These are phyloP conservation scores for Chrysochromulina tobinii DNA, from an alignment of 78 protist species.

Conservation along the genomic window DNA sequence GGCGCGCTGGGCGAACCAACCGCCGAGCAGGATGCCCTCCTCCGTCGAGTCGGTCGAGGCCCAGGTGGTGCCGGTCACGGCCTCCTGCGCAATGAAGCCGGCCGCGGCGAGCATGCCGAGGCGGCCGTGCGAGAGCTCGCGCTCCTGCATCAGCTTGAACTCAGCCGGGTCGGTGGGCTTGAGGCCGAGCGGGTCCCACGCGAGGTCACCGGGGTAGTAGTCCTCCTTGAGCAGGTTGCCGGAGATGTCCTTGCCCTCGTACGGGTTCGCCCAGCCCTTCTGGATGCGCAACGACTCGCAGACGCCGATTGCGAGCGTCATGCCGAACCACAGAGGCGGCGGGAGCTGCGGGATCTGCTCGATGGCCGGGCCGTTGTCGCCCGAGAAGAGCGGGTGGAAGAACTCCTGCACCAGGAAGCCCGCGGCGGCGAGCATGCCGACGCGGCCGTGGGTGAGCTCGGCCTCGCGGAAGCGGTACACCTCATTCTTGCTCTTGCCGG, in stretches of 20 bases:
- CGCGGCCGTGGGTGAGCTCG: slow-evolving; percentile 47
- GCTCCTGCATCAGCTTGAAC: not conserved
- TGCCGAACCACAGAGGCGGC: not conserved
- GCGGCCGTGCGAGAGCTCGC: slow-evolving; percentile 40
- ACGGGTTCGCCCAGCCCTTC: not conserved
- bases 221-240: slow-evolving; percentile 11
- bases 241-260: not conserved
- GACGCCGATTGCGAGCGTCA: slow-evolving; percentile 32
- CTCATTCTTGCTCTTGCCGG: not conserved
- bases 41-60: too few species aligned
- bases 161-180: not conserved
- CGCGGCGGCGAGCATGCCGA: slow-evolving; percentile 31
- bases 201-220: slow-evolving; percentile 30
- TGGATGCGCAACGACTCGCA: not conserved
- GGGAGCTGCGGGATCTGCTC: not conserved
- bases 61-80: not conserved
- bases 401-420: not conserved
- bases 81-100: slow-evolving; percentile 34
- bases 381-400: not conserved
- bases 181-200: slow-evolving; percentile 33
- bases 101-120: slow-evolving; percentile 37
- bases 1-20: too few species aligned
- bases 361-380: not conserved
- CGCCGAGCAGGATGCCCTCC: too few species aligned
- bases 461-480: slow-evolving; percentile 20